Conservation (phyloP, 768 basidiomycete species). For the Ramaria sp. region DNA sequence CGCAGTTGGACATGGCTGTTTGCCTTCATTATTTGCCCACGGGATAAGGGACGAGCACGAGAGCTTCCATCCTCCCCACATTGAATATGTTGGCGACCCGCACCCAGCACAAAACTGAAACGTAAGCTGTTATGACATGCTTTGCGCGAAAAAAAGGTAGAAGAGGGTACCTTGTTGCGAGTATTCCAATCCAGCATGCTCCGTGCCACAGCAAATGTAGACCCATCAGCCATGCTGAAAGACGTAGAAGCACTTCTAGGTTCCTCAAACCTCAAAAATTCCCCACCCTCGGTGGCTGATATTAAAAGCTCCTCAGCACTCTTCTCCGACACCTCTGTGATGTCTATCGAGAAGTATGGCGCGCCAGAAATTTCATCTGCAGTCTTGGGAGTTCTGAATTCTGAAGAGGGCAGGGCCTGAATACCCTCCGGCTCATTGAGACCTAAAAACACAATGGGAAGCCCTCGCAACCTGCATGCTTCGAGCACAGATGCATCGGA, state of each 20-base stretch:
- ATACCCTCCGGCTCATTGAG: slow-evolving; percentile 47
- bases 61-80: slow-evolving; percentile 97
- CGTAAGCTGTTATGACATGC: not conserved
- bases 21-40: slow-evolving; percentile 54
- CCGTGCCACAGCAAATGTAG: slow-evolving; percentile 66
- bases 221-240: slow-evolving; percentile 52
- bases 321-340: slow-evolving; percentile 36
- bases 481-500: slow-evolving; percentile 29
- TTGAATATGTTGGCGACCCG: slow-evolving; percentile 66
- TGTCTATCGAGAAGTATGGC: slow-evolving; percentile 78
- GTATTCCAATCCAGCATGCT: slow-evolving; percentile 90
- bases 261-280: slow-evolving; percentile 48
- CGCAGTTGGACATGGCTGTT: slow-evolving; percentile 63
- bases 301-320: slow-evolving; percentile 31
- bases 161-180: slow-evolving; percentile 57
- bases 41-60: slow-evolving; percentile 66
- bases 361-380: slow-evolving; percentile 62
- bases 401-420: slow-evolving; percentile 51
- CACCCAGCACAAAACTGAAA: slow-evolving; percentile 82
- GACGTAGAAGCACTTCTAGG: slow-evolving; percentile 44
- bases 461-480: slow-evolving; percentile 47
- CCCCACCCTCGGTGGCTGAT: slow-evolving; percentile 26
- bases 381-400: slow-evolving; percentile 41
- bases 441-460: slow-evolving; percentile 70
- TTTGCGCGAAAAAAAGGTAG: not conserved